Evolutionary conservation across 371 early-diverging fungal species (phyloP), one percentile per base, ranked within the genome.

Genomic region (Lichtheimia ornata): DNA sequence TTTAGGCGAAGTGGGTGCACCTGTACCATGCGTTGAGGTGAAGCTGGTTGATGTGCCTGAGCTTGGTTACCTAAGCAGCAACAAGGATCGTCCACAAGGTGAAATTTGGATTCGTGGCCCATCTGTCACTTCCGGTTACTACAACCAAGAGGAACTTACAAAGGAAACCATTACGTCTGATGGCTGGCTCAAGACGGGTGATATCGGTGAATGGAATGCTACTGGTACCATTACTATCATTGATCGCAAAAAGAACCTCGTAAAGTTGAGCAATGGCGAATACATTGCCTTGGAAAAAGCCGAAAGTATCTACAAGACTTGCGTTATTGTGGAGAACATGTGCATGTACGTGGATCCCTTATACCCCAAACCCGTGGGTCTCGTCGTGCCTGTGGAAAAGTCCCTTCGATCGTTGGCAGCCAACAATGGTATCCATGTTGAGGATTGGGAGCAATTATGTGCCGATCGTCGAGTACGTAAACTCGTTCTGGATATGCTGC

Each of bases 211-310:
- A 75, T 88, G 84, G 85, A 80, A 81, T 13, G 64, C 66, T 6
- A 82, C 86, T 53, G 92, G 92, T 13, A 79, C 82, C 28, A 67
- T 93, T 18, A 58, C 74, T 50, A 81, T 94, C 52, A 92, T 92
- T 69, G 94, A 94, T 71, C 81, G 93, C 53, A 84, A 82, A 58
- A 94, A 93, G 84, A 93, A 88, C 55, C 70, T 92, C 13, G 87
- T 97, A 77, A 97, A 99, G 72, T 58, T 79, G 24, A 72, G 71
- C 50, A 81, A 88, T 61, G 98, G 97, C 64, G 98, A 97, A 71
- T 98, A 97, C 74, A 89, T 91, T 76, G 97, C 97, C 3, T 84
- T 98, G 43, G 99, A 99, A 74, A 97, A 97, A 64, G 78, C 99
- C 40, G 99, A 99, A 74, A 84, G 93, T 27, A 84, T 93, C 9